Base-by-base conservation (phyloP, 2,329 filamentous ascomycete genomes). In the Dothiorella sarmentorum region DNA sequence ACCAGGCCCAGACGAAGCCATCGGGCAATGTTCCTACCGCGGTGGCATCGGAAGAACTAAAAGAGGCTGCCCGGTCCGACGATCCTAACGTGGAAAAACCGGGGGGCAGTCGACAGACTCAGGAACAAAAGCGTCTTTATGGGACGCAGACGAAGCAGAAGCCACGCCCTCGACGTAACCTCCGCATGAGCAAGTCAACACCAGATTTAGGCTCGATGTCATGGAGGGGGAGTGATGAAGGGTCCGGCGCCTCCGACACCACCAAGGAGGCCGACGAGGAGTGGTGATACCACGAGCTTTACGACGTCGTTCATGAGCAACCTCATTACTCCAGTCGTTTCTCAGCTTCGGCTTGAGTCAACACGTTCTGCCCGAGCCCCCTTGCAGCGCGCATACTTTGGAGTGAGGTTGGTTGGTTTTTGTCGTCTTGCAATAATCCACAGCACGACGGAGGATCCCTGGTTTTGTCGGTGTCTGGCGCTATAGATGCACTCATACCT, bases 1-100 rank as follows among this genome's bases (percentile, higher is more conserved):
- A 71, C 3, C 69, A 71, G 7, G 75, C 71, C 1, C 60, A 70
- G 6, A 79, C 77, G 0, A 66, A 62, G 24, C 76, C 70, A 65
- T 55, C 47, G 7, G 51, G 22, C n/a, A 37, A 27, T 4, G 17
- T 29, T n/a, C 51, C 47, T n/a, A 37, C 20, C 9, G 24, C 18
- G 3, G 65, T 67, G 33, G 63, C 64, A 7, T 67, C 67, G 2
- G 38, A 66, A 26, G 49, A 47, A 35, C 22, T 63, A 1, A 59
- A 65, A 40, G 60, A 64, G 17, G 65, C 66, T 17, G 62, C 65
- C 1, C n/a, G 52, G 0, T 61, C 63, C 2, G 65, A 68, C 15
- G 64, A 68, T n/a, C 62, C 64, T 1, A 63, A 60, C 38, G 63
- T 65, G 2, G 65, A 62, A 2, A 53, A 62, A 2, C n/a, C n/a